Percentiles rank a stretch among this genome's conserved stretches.
These are phyloP conservation scores for Pseudonitzschia delicatissima DNA, from an alignment of 108 stramenopile species.

Conservation along the genomic window DNA sequence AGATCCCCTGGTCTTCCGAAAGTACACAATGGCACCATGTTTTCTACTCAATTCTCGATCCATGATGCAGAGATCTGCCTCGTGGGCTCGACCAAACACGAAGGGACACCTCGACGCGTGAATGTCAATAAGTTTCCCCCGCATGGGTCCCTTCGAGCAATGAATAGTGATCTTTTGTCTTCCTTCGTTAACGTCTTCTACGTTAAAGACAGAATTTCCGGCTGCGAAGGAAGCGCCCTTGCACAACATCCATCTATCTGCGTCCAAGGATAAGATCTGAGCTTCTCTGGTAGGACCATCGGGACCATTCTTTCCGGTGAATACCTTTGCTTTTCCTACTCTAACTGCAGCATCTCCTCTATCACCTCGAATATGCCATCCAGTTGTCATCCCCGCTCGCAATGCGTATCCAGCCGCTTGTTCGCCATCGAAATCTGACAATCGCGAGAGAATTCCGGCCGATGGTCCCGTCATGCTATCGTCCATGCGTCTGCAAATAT, in stretches of 20 bases:
- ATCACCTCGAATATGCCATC: constrained; percentile 86
- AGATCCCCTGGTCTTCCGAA: constrained; percentile 14
- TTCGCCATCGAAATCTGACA: constrained; percentile 78
- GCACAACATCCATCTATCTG: constrained; percentile 81
- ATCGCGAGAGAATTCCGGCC: constrained; percentile 66
- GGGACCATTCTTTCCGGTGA: constrained; percentile 39
- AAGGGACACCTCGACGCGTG: constrained; percentile 70
- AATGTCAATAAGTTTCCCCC: constrained; percentile 83
- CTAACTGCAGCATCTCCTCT: constrained; percentile 86
- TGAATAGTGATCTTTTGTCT: constrained; percentile 86
- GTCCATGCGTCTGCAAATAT: constrained; percentile 88
- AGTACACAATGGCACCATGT: constrained; percentile 82
- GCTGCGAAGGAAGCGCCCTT: constrained; percentile 87
- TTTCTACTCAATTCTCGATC: constrained; percentile 85
- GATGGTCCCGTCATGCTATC: constrained; percentile 86
- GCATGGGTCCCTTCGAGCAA: constrained; percentile 87
- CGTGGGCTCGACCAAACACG: constrained; percentile 88
- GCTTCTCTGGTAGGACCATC: constrained; percentile 58
- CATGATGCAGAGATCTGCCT: constrained; percentile 89
- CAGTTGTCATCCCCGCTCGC: constrained; percentile 77
- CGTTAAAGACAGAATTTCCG: constrained; percentile 87
- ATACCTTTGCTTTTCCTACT: constrained; percentile 84
- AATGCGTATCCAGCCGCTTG: constrained; percentile 70
- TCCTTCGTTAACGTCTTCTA: constrained; percentile 79
- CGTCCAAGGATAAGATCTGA: constrained; percentile 77